A percentile compares a stretch with the other conserved stretches of the same genome.
phyloP scores from a whole-genome alignment of 2,329 filamentous ascomycete genomes.

The Colletotrichum gloeosporioides region DNA sequence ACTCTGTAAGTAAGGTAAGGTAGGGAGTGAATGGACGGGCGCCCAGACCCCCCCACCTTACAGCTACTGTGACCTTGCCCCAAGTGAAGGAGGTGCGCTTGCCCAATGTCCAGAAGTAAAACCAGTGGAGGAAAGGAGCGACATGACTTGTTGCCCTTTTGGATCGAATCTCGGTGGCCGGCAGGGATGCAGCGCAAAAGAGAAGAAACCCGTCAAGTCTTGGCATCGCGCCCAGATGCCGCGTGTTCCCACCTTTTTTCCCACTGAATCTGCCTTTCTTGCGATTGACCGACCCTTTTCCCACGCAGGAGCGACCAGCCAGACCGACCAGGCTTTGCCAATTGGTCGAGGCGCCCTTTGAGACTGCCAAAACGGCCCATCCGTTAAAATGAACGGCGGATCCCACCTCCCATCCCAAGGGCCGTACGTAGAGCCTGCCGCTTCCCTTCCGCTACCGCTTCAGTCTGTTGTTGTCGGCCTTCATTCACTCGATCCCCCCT shows the following conservation, averaged over 20 bases:
- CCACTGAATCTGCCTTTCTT: neutral
- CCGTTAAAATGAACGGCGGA: conserved; percentile 20
- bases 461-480: neutral
- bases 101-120: neutral
- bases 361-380: neutral
- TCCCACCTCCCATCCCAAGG: neutral
- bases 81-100: neutral
- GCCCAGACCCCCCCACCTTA: neutral
- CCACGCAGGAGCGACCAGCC: neutral
- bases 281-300: neutral
- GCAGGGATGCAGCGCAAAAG: conserved; percentile 12
- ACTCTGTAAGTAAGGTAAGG: no score
- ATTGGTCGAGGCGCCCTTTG: neutral
- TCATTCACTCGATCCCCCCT: neutral
- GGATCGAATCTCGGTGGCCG: neutral
- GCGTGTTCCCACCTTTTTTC: conserved; percentile 8
- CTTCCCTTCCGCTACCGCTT: neutral
- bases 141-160: neutral
- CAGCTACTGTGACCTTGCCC: neutral
- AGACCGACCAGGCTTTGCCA: neutral
- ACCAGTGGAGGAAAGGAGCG: neutral
- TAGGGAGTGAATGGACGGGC: neutral
- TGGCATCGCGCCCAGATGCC: conserved; percentile 12
- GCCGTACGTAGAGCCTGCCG: neutral
- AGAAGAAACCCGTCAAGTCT: conserved; percentile 18